These are phyloP conservation scores for Prunus mume DNA, from an alignment of 306 rosid genomes.

Conservation along the genomic window DNA sequence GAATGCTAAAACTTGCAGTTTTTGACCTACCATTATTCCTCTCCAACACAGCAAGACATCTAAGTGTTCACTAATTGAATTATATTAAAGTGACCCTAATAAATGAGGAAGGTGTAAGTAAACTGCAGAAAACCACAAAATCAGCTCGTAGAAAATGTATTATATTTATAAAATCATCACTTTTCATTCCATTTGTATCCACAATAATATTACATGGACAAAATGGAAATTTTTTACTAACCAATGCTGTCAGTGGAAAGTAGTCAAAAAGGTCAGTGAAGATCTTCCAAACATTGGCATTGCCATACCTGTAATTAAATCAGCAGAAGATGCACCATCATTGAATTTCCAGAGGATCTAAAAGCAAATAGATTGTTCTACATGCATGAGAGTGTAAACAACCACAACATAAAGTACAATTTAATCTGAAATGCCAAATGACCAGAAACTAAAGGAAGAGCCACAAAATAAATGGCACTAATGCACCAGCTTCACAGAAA, in stretches of 20 bases:
- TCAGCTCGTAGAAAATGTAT: background rate
- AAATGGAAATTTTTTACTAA: conserved; percentile 41
- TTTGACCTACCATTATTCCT: background rate
- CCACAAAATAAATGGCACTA: conserved; percentile 2
- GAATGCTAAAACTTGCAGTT: background rate
- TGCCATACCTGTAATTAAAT: conserved; percentile 78
- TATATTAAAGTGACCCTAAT: background rate
- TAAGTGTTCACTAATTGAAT: background rate
- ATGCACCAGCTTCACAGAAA: conserved; percentile 58
- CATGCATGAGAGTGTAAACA: background rate
- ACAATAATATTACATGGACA: background rate
- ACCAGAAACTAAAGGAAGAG: conserved; percentile 15
- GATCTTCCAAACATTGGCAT: conserved; percentile 95
- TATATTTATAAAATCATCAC: background rate
- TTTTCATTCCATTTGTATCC: background rate
- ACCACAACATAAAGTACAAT: background rate
- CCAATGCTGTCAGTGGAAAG: conserved; percentile 98
- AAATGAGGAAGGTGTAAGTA: background rate
- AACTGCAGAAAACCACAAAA: background rate
- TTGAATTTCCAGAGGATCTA: conserved; percentile 12
- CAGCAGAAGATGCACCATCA: conserved; percentile 17
- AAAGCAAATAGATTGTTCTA: background rate
- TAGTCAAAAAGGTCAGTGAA: conserved; percentile 97
- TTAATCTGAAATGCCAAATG: background rate
- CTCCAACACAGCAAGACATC: background rate